Conservation (phyloP, 305 asterid species). For the Fraxinus latifolia region DNA sequence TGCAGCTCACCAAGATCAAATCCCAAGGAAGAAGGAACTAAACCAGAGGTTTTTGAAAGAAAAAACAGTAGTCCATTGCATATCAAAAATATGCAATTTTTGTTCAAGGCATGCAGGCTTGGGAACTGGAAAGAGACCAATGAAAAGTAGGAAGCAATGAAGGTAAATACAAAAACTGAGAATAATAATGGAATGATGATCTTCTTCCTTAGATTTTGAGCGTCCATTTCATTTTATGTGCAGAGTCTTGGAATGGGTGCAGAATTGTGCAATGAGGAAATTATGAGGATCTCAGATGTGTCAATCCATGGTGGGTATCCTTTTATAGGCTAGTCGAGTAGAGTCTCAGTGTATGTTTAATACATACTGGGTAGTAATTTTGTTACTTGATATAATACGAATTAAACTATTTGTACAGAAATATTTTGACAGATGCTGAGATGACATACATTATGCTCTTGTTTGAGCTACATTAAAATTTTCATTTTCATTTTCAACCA, state of each 20-base stretch:
- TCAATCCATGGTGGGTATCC: neutral
- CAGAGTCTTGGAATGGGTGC: neutral
- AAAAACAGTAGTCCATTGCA: neutral
- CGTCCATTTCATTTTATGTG: neutral
- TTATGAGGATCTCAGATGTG: neutral
- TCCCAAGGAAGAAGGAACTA: neutral
- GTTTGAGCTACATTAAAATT: no score
- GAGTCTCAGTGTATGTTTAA: neutral
- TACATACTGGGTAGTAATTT: neutral
- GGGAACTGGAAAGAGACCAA: neutral
- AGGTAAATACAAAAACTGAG: constrained; percentile 25
- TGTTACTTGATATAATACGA: no score
- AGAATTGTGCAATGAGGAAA: neutral
- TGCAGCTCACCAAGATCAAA: neutral
- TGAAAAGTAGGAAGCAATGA: neutral
- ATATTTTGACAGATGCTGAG: no score
- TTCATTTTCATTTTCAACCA: no score
- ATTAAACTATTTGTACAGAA: no score
- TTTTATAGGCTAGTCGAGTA: neutral
- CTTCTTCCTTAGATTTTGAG: neutral
- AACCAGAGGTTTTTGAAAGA: neutral
- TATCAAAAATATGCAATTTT: neutral
- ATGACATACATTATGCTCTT: no score
- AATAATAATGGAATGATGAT: constrained; percentile 17
- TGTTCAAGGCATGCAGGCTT: neutral